Evolutionary conservation across 345 rosid genomes (phyloP).

Genomic region (Aurinia saxatilis): DNA sequence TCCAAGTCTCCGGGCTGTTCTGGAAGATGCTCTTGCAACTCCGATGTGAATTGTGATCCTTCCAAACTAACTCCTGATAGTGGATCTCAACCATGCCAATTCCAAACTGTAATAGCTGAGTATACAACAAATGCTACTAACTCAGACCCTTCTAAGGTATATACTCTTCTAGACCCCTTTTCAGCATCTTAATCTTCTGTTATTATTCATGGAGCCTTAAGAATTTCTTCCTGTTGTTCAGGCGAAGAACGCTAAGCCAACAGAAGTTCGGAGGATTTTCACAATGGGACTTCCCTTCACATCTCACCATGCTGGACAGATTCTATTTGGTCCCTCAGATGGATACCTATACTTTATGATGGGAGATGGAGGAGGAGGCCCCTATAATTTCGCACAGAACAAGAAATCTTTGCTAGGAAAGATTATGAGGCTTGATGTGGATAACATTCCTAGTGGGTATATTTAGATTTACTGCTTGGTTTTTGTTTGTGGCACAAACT

Average conservation of each 20-base stretch:
- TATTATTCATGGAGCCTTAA: background rate
- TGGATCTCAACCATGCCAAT: conserved; percentile 71
- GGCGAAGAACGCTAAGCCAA: conserved; percentile 28
- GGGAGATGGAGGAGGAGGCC: conserved; percentile 85
- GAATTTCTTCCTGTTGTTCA: background rate
- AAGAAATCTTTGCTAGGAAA: conserved; percentile 95
- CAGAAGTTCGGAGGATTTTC: conserved; percentile 31
- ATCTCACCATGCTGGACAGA: conserved; percentile 83
- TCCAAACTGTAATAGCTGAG: conserved; percentile 60
- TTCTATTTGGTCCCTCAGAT: conserved; percentile 84
- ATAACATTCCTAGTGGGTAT: conserved; percentile 61
- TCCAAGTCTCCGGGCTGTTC: conserved; percentile 58
- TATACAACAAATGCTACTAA: conserved; percentile 53
- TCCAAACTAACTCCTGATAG: conserved; percentile 44
- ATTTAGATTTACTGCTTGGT: background rate
- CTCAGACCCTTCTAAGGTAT: conserved; percentile 45
- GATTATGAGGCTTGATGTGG: conserved; percentile 89
- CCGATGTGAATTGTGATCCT: conserved; percentile 77
- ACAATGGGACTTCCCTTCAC: conserved; percentile 88
- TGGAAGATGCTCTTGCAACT: conserved; percentile 76
- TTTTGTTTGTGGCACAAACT: background rate
- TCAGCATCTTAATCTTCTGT: background rate
- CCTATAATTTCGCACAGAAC: conserved; percentile 80
- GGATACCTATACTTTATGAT: conserved; percentile 87
- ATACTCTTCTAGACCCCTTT: background rate